Conservation (phyloP, 805 yeast species). For the Wickerhamiella spandovensis region DNA sequence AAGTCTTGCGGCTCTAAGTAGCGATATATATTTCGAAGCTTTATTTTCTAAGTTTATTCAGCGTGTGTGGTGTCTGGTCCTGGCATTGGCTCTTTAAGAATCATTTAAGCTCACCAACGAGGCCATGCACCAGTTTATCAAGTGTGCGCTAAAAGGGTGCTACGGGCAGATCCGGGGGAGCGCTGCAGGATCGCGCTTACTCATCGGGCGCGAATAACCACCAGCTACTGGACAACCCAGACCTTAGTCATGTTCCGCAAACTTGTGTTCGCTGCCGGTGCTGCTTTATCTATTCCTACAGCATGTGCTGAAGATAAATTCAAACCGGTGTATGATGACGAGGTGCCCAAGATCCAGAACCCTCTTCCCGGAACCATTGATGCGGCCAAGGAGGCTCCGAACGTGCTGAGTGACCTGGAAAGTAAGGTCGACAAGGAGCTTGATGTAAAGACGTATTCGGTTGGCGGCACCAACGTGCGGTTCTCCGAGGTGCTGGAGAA, state of each 20-base stretch:
- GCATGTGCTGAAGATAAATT: slow-evolving; percentile 9
- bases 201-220: neutral
- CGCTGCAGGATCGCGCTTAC: no score
- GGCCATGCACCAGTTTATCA: no score
- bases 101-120: no score
- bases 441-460: slow-evolving; percentile 16
- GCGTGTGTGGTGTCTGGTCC: no score
- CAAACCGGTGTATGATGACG: slow-evolving; percentile 22
- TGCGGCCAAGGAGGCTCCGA: slow-evolving; percentile 11
- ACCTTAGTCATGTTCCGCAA: slow-evolving; percentile 1
- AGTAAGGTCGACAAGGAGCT: slow-evolving; percentile 24
- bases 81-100: no score
- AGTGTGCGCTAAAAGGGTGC: no score
- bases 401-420: slow-evolving; percentile 6
- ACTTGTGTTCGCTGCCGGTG: neutral
- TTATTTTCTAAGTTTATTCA: no score
- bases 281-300: slow-evolving; percentile 6
- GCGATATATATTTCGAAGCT: neutral
- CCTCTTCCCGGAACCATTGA: slow-evolving; percentile 21
- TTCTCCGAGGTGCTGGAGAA: slow-evolving; percentile 38
- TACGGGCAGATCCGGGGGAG: no score
- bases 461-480: slow-evolving; percentile 46
- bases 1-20: neutral
- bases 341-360: slow-evolving; percentile 8
- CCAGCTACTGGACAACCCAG: neutral